Conservation (phyloP, 176 grass and related monocot genomes). For the Ampelocalamus luodianensis region DNA sequence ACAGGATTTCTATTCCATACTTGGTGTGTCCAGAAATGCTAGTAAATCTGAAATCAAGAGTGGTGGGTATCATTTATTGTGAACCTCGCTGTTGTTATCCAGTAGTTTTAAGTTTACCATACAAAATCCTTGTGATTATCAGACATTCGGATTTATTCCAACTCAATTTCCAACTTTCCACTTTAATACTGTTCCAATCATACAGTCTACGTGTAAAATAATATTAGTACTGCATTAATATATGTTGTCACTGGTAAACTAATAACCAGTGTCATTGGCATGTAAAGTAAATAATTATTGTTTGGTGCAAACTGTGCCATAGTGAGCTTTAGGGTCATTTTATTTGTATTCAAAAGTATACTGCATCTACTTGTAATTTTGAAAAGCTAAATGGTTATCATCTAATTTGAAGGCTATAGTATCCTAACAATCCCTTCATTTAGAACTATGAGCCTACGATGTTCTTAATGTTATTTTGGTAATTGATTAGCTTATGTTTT, state of each 20-base stretch:
- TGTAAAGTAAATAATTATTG: neutral
- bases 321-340: constrained; percentile 11
- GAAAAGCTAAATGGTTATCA: constrained; percentile 12
- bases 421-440: neutral
- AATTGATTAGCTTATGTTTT: neutral
- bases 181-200: constrained; percentile 14
- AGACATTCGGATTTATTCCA: neutral
- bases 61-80: constrained; percentile 58
- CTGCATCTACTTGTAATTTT: neutral
- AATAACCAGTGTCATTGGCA: neutral
- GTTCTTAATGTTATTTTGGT: neutral
- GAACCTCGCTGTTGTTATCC: constrained; percentile 12
- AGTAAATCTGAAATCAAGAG: constrained; percentile 99
- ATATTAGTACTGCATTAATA: neutral
- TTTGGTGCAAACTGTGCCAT: neutral
- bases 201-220: neutral
- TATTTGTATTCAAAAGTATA: constrained; percentile 8
- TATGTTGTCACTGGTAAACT: constrained; percentile 15
- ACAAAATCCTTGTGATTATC: neutral
- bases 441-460: neutral
- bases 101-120: constrained; percentile 14
- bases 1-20: constrained; percentile 93
- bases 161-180: neutral
- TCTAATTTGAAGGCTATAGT: constrained; percentile 5
- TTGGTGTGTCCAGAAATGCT: constrained; percentile 94